A percentile compares a stretch with the other conserved stretches of the same genome.
Conservation (phyloP, 257 asterid genomes). For the Sherardia arvensis region DNA sequence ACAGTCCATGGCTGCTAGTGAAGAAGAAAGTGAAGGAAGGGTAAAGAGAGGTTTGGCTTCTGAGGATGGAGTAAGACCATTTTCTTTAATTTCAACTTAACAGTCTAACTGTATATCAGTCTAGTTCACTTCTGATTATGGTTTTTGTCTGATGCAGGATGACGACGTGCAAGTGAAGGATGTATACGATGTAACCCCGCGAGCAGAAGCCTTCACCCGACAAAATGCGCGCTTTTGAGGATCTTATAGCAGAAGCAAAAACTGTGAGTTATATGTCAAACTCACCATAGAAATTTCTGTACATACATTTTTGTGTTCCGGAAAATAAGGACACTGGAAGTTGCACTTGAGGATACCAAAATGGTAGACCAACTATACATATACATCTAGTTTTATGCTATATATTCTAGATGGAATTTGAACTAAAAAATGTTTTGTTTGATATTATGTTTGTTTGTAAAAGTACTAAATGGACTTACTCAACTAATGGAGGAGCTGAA, state of each 20-base stretch:
- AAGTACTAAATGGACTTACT: conserved; percentile 51
- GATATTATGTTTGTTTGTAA: neutral
- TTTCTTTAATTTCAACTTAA: neutral
- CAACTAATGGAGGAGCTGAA: conserved; percentile 47
- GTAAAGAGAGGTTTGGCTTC: neutral
- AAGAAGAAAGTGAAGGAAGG: conserved; percentile 19
- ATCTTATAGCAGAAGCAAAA: conserved; percentile 34
- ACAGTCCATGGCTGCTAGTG: conserved; percentile 36
- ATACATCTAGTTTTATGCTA: too few relatives aligned
- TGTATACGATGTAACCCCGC: conserved; percentile 11
- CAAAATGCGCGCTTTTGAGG: conserved; percentile 39
- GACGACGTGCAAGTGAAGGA: conserved; percentile 20
- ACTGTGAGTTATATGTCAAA: conserved; percentile 26
- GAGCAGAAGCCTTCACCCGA: conserved; percentile 14
- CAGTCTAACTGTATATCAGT: too few relatives aligned
- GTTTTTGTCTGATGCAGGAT: conserved; percentile 19
- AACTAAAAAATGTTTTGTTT: neutral
- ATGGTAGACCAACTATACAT: conserved; percentile 24
- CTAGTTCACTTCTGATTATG: neutral
- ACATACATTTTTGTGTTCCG: conserved; percentile 14
- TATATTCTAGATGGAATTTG: neutral
- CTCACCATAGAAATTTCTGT: neutral
- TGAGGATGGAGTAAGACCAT: conserved; percentile 26
- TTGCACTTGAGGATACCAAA: conserved; percentile 49
- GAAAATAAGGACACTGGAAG: conserved; percentile 57